Conservation (phyloP, 2,329 filamentous ascomycete species). For the Botrytis porri region DNA sequence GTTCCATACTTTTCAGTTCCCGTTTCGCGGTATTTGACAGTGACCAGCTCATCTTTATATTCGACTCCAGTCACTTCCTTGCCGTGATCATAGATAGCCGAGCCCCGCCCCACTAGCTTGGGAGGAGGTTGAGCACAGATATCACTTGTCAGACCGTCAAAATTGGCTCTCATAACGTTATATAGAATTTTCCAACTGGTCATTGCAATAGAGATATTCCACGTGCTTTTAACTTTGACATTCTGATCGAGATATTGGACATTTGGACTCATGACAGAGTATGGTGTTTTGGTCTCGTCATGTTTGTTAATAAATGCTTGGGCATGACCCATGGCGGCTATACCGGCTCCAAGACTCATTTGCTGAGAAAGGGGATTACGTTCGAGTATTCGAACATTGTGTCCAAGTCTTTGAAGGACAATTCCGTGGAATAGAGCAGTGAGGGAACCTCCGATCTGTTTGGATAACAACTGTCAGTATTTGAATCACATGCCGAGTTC, state of each 20-base stretch:
- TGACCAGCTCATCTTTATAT: conserved; percentile 3
- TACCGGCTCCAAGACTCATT: not conserved
- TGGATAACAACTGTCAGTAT: not conserved
- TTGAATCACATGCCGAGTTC: not conserved
- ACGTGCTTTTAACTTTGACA: conserved; percentile 3
- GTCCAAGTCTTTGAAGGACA: not conserved
- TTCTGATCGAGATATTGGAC: not conserved
- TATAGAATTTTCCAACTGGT: conserved; percentile 27
- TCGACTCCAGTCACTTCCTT: not conserved
- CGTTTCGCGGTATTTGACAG: not conserved
- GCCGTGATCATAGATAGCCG: not conserved
- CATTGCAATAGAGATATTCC: not conserved
- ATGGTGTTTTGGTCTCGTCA: not conserved
- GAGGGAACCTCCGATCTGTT: not conserved
- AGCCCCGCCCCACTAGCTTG: not conserved
- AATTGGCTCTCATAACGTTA: conserved; percentile 25
- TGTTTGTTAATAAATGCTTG: not conserved
- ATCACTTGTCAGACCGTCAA: conserved; percentile 26
- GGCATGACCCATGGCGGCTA: conserved; percentile 5
- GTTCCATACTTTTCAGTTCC: not conserved
- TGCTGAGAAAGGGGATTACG: not conserved
- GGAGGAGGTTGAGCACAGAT: not conserved
- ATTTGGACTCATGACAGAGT: not conserved
- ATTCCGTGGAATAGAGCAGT: not conserved
- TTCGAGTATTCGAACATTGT: conserved; percentile 1